Base-by-base conservation (phyloP, 352 stramenopile species). In the Phytophthora chlamydospora region DNA sequence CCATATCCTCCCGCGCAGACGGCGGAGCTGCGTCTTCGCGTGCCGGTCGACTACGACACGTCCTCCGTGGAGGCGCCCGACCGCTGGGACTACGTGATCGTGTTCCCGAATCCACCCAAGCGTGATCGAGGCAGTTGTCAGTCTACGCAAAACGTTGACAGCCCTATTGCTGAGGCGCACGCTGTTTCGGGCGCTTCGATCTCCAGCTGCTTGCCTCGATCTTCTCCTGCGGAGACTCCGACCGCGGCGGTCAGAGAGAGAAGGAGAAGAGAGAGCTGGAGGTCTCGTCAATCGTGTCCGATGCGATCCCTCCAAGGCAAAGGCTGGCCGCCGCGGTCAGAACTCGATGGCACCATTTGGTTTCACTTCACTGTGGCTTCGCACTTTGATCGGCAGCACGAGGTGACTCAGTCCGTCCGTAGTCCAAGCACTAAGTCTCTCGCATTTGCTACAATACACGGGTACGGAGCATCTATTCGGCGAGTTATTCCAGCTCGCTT, bases 1-100 rank as follows among this genome's bases (percentile, higher is more conserved):
- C 60, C 66, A 9, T 74, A 77, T 43, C 64, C 64, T 17, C 64
- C 68, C 42, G 65, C 69, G 14, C 69, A 77, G 61, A 77, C 69
- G 3, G 70, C 70, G 14, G 60, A 74, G 55, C 7, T 75, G 35
- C 59, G 71, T 32, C 38, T 73, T 44, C 72, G 58, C 29, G 55
- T 72, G 46, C 77, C 77, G 32, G 49, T 77, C n/a, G 61, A 76
- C 54, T 85, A 87, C 61, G 80, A 76, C 52, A 77, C 76, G 24
- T 78, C 85, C 32, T 54, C 52, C 8, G 16, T 29, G 40, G 75
- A 75, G 13, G 36, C 71, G 19, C 38, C 63, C 10, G 71, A 56
- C 6, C 81, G 80, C 48, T 95, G 86, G 84, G 86, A 93, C 73
- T 95, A 93, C 58, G 83, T 90, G 48, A 89, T 95, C 54, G 84